These are phyloP conservation scores for Linum usitatissimum DNA, from an alignment of 345 rosid genomes.

Conservation along the genomic window DNA sequence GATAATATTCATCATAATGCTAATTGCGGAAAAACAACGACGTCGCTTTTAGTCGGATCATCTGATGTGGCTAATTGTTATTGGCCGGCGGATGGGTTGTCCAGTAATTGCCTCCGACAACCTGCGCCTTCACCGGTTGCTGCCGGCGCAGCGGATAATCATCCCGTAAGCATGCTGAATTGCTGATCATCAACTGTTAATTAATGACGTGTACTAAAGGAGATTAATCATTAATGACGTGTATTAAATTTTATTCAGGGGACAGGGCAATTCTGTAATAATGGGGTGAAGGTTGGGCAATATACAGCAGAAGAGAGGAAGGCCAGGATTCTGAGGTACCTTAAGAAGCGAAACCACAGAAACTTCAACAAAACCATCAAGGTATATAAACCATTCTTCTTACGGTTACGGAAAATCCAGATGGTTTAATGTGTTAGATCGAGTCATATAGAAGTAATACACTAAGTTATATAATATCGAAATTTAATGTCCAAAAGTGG, in stretches of 20 bases:
- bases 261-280: conserved; percentile 28
- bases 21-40: neutral
- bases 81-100: neutral
- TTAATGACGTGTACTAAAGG: no score
- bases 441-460: no score
- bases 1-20: neutral
- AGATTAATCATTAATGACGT: no score
- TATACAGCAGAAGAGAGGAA: conserved; percentile 79
- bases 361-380: conserved; percentile 89
- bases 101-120: neutral
- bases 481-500: no score
- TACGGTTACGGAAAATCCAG: no score
- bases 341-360: conserved; percentile 87
- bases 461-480: no score
- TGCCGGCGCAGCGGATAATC: neutral
- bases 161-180: neutral
- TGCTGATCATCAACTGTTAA: no score
- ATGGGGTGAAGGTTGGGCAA: conserved; percentile 45
- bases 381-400: conserved; percentile 33
- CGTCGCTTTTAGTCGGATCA: neutral
- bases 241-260: conserved; percentile 19
- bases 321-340: conserved; percentile 69
- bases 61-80: neutral
- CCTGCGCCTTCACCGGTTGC: neutral
- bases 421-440: no score